Evolutionary conservation across 768 basidiomycete species (phyloP).

Genomic region (Agrocybe pediades): DNA sequence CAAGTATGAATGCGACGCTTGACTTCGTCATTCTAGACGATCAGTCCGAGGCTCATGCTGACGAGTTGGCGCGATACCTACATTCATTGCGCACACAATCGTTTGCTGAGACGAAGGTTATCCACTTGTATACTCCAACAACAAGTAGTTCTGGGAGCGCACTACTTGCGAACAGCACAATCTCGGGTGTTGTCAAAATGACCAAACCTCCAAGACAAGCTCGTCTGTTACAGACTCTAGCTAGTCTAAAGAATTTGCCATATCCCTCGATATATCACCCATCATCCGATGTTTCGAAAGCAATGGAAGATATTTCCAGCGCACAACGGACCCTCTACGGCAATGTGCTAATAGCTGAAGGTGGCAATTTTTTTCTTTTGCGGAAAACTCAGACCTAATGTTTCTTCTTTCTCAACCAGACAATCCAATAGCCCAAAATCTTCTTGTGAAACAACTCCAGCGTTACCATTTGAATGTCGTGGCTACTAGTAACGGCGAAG

Average conservation of each 20-base stretch:
- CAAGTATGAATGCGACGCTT: constrained; percentile 33
- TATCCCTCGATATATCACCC: constrained; percentile 40
- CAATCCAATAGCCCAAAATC: constrained; percentile 69
- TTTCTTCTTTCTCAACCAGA: constrained; percentile 44
- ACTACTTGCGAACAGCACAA: constrained; percentile 49
- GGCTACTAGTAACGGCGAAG: constrained; percentile 68
- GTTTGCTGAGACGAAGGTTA: constrained; percentile 59
- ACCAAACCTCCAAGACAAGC: constrained; percentile 70
- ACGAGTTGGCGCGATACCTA: constrained; percentile 55
- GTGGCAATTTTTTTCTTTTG: constrained; percentile 26
- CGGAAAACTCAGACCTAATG: neutral
- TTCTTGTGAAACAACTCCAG: constrained; percentile 68
- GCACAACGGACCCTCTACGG: constrained; percentile 61
- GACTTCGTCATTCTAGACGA: constrained; percentile 73
- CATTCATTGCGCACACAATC: constrained; percentile 36
- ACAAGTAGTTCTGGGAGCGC: constrained; percentile 56
- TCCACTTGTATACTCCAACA: constrained; percentile 75
- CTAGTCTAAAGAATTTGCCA: constrained; percentile 55
- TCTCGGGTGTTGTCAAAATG: constrained; percentile 63
- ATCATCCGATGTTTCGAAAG: constrained; percentile 37
- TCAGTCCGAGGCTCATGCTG: constrained; percentile 59
- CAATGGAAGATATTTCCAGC: constrained; percentile 47
- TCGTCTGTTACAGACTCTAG: constrained; percentile 63
- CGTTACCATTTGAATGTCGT: constrained; percentile 59
- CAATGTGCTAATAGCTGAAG: constrained; percentile 74